Evolutionary conservation across 257 asterid genomes (phyloP), one percentile per base, ranked within the genome.

Genomic region (Linderniella brevidens): DNA sequence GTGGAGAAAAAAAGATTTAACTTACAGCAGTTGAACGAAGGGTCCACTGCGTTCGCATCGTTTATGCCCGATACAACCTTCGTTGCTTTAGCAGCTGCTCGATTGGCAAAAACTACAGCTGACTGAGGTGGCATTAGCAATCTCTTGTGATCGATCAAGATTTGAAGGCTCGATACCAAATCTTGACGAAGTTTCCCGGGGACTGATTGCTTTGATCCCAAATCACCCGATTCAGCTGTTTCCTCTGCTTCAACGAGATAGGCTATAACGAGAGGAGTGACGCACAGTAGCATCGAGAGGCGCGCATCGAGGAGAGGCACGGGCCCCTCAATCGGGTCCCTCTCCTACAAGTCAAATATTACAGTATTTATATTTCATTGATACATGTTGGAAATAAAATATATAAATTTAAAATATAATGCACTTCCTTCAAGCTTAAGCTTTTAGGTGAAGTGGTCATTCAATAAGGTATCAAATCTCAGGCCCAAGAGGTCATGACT

Each of bases 251-350:
- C 98, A 43, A 88, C 57, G 62, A 88, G 92, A 78, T 88, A 94
- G 48, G 85, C 77, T 46, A 79, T 75, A 53, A 88, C 94, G 4
- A 88, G 98, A 17, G 95, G 68, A 54, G 88, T 78, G 65, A 88
- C 68, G 25, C 93, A 88, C 51, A 88, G 68, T 49, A 88, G 57
- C 93, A 84, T 74, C 78, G 90, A 78, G 57, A 88, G 66, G 63
- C 96, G 92, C 49, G 98, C 75, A 58, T 88, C 95, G 32, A 88
- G 69, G 25, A 75, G 95, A 59, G 98, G 98, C 66, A 84, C 86
- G 1, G 98, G 98, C 39, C 96, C 98, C 68, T 84, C 98, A 55
- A 88, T 84, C 18, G 94, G 96, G 67, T 88, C 93, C 74, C 96
- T 78, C 68, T 84, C 98, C 98, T 88, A 44, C 45, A 54, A 52